These are phyloP conservation scores for Fusarium papillatum DNA, from an alignment of 2,329 filamentous ascomycete species.

Conservation along the genomic window DNA sequence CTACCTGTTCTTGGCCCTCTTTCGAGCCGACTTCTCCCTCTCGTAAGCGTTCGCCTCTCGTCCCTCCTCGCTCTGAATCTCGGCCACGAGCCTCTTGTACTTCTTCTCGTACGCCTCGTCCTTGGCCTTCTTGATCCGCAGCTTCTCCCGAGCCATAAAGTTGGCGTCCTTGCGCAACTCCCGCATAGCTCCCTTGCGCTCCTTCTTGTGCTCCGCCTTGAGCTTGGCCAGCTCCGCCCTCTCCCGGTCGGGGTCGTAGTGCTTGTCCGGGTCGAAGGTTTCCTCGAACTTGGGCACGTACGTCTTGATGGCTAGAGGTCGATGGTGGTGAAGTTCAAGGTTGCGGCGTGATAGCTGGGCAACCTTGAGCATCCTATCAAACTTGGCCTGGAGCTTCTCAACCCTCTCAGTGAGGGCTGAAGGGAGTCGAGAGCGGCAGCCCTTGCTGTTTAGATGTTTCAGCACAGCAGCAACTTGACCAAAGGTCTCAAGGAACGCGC, in stretches of 20 bases:
- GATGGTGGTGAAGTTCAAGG: constrained; percentile 90
- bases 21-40: constrained; percentile 83
- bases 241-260: constrained; percentile 96
- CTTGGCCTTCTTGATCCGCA: constrained; percentile 92
- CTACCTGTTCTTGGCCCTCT: constrained; percentile 68
- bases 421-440: constrained; percentile 65
- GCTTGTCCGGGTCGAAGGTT: constrained; percentile 91
- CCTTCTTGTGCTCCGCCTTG: constrained; percentile 91
- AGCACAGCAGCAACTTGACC: constrained; percentile 71
- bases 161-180: constrained; percentile 96
- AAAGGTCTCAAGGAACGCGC: constrained; percentile 86
- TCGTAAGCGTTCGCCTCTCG: constrained; percentile 90
- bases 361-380: constrained; percentile 69
- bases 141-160: constrained; percentile 91
- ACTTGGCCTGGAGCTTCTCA: constrained; percentile 58
- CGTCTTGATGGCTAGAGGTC: constrained; percentile 87
- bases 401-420: constrained; percentile 54
- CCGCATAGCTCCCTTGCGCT: constrained; percentile 93
- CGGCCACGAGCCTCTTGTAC: constrained; percentile 90
- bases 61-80: constrained; percentile 96
- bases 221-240: constrained; percentile 88
- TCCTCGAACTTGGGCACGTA: constrained; percentile 97
- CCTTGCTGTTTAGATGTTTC: constrained; percentile 70
- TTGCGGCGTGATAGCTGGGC: constrained; percentile 79
- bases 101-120: constrained; percentile 97